Evolutionary conservation across 2,329 filamentous ascomycete species (phyloP), one percentile per base, ranked within the genome.

Genomic region (Colletotrichum phormii): DNA sequence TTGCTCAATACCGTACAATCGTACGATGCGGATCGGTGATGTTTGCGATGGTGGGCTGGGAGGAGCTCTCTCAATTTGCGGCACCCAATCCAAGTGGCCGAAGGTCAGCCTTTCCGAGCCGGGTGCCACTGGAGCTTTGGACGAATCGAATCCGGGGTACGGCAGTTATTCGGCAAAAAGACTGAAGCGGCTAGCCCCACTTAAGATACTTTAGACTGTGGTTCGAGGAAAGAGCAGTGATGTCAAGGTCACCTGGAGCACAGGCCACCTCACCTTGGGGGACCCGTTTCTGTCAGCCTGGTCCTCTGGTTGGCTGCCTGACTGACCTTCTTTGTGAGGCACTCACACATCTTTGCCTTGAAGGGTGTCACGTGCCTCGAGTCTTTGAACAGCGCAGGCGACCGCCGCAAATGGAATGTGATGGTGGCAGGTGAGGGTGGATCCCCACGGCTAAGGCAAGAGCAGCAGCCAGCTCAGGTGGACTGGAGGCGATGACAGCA

Each of bases 281-380:
- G 22, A 29, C 18, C n/a, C 18, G 12, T 29, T 29, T 24, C 37
- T 54, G 64, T 64, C 63, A 72, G 62, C 24, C 26, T 54, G 18
- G 46, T 58, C 71, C 37, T 67, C 31, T 12, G 61, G 12, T 22
- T 33, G 22, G 18, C 29, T 33, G 15, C 9, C 5, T 59, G 18
- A 1, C 5, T 59, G 18, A 1, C 55, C 31, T 35, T 4, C 33
- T 31, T 54, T 31, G n/a, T n/a, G 5, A 42, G 37, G 37, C 37
- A 42, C 15, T 15, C 37, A 42, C 37, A 18, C 15, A 42, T 42
- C 37, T 42, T 42, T 13, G 15, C 15, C 8, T 42, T 8, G 15
- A 5, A 58, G 9, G 2, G 4, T 33, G 62, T 73, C 71, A 73
- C 71, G 71, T 73, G 71, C 24, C 1, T 80, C 79, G 13, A n/a